These are phyloP conservation scores for Bacterosira constricta DNA, from an alignment of 108 stramenopile genomes.

Conservation along the genomic window DNA sequence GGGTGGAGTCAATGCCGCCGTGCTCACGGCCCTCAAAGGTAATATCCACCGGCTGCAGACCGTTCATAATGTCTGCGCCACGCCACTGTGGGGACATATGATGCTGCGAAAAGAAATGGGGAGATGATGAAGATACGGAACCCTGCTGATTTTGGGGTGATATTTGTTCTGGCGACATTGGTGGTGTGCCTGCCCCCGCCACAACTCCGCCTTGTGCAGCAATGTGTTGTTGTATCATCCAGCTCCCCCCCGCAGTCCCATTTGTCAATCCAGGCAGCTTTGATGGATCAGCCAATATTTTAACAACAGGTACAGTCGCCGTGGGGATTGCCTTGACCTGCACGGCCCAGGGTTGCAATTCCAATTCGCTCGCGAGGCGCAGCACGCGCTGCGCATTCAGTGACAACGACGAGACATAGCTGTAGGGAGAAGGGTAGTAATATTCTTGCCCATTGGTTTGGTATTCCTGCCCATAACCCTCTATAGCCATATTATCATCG, in stretches of 20 bases:
- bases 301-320: constrained; percentile 86
- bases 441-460: constrained; percentile 36
- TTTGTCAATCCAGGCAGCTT: constrained; percentile 64
- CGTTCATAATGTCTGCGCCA: constrained; percentile 87
- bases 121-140: constrained; percentile 26
- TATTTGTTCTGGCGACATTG: constrained; percentile 27
- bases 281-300: constrained; percentile 86
- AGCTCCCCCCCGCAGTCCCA: constrained; percentile 37
- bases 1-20: constrained; percentile 91
- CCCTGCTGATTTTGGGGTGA: constrained; percentile 7
- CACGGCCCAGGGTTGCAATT: constrained; percentile 84
- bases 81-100: constrained; percentile 69
- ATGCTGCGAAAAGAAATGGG: constrained; percentile 38
- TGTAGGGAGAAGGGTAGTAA: constrained; percentile 39
- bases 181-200: constrained; percentile 4
- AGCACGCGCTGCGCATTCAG: constrained; percentile 75
- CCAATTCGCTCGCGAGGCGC: constrained; percentile 82
- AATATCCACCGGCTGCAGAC: constrained; percentile 88
- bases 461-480: constrained; percentile 32
- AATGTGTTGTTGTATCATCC: constrained; percentile 55
- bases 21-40: constrained; percentile 94
- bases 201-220: constrained; percentile 12
- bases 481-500: constrained; percentile 13
- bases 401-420: constrained; percentile 55
- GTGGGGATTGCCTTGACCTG: constrained; percentile 91